phyloP scores from a whole-genome alignment of 2,329 filamentous ascomycete species.

The Aspergillus persii region DNA sequence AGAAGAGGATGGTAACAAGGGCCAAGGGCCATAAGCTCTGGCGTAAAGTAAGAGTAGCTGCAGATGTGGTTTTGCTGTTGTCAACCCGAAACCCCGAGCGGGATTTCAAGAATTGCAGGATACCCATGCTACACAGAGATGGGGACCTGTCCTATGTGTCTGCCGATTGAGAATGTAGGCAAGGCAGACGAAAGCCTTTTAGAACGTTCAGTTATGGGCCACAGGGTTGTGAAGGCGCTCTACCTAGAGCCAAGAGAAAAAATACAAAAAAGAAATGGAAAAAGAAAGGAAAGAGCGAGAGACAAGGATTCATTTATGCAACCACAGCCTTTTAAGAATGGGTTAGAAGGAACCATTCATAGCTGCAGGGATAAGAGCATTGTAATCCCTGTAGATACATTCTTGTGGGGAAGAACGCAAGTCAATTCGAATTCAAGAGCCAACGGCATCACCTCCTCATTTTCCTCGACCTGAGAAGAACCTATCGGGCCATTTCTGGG shows the following conservation, averaged over 20 bases:
- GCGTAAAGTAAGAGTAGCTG: constrained; percentile 42
- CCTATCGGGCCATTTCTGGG: not conserved
- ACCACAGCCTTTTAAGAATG: not conserved
- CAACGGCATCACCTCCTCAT: constrained; percentile 3
- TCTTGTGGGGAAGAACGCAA: not conserved
- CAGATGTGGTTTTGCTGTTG: constrained; percentile 39
- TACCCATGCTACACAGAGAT: constrained; percentile 23
- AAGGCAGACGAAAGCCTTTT: not conserved
- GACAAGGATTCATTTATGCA: not conserved
- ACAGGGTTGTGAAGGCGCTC: too few relatives aligned
- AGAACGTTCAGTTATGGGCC: not conserved
- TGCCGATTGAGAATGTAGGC: not conserved
- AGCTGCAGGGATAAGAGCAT: not conserved
- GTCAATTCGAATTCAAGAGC: not conserved
- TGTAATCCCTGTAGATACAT: not conserved
- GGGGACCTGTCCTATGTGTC: not conserved
- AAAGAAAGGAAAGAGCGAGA: not conserved
- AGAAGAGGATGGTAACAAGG: constrained; percentile 50
- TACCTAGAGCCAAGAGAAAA: not conserved
- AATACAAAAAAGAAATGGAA: not conserved
- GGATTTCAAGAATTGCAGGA: constrained; percentile 28
- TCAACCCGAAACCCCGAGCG: constrained; percentile 34
- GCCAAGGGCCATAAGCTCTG: constrained; percentile 46
- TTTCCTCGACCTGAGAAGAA: not conserved
- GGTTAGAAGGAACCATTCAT: not conserved